A percentile compares a stretch with the other conserved stretches of the same genome.
These are phyloP conservation scores for Crithidia expoeki DNA, from an alignment of 208 protist species.

Conservation along the genomic window DNA sequence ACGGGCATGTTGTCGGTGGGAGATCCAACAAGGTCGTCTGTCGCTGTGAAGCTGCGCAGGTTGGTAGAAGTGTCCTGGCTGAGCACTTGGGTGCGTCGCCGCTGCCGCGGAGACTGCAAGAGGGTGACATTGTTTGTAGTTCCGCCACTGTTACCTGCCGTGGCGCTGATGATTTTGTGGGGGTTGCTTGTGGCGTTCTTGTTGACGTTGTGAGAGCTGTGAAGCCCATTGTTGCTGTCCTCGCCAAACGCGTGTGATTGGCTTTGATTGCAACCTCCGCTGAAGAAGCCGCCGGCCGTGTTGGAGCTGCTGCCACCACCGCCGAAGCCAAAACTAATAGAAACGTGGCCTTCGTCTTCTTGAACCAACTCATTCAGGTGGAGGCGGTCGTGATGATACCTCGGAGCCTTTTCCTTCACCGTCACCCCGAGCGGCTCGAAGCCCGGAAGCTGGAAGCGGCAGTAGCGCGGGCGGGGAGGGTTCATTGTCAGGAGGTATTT, in stretches of 20 bases:
- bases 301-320: constrained; percentile 2
- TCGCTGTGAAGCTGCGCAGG: constrained; percentile 1
- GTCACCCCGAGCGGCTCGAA: constrained; percentile 18
- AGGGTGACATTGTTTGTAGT: not conserved
- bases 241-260: constrained; percentile 8
- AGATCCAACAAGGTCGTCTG: not conserved
- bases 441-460: constrained; percentile 14
- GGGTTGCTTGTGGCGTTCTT: not conserved
- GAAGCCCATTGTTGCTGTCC: not conserved
- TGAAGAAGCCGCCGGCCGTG: not conserved
- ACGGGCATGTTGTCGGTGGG: not conserved
- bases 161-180: not conserved
- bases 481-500: constrained; percentile 21
- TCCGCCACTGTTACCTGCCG: not conserved
- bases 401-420: not conserved
- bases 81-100: not conserved
- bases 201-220: not conserved
- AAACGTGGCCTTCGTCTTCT: constrained; percentile 13
- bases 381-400: constrained; percentile 15
- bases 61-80: not conserved
- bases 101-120: not conserved
- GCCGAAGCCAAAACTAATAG: constrained; percentile 21
- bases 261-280: not conserved
- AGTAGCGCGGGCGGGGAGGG: constrained; percentile 17
- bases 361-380: constrained; percentile 9